Conservation (phyloP, 345 rosid genomes). For the Salix arbutifolia region DNA sequence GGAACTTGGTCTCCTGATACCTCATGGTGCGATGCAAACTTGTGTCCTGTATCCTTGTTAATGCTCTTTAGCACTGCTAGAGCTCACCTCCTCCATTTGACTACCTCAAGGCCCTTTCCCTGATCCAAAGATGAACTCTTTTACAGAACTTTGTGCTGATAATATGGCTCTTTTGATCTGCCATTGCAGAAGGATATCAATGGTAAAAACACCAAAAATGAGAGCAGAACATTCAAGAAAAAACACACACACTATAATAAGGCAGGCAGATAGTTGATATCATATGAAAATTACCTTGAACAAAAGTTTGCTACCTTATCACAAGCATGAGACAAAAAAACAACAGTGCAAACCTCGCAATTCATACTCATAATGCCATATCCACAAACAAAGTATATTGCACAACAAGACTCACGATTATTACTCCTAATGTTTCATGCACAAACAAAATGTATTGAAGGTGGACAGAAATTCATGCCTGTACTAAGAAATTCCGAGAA, state of each 20-base stretch:
- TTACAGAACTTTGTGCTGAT: constrained; percentile 53
- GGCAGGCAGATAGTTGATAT: background rate
- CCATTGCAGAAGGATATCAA: constrained; percentile 4
- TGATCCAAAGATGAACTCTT: constrained; percentile 56
- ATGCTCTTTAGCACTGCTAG: constrained; percentile 18
- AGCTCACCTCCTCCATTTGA: constrained; percentile 17
- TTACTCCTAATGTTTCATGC: background rate
- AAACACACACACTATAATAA: background rate
- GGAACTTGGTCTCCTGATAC: background rate
- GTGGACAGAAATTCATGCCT: background rate
- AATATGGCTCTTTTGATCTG: constrained; percentile 67
- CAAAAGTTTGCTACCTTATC: background rate
- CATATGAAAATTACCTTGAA: background rate
- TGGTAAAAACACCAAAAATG: background rate
- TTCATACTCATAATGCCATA: background rate
- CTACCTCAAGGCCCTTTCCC: constrained; percentile 30
- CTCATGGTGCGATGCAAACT: background rate
- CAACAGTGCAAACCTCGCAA: background rate
- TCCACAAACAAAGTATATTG: background rate
- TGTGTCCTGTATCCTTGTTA: background rate
- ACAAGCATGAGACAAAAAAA: background rate
- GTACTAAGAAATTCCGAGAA: background rate
- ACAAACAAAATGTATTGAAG: background rate
- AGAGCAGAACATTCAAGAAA: background rate
- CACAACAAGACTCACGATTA: background rate